These are phyloP conservation scores for Trametes coccinea DNA, from an alignment of 768 basidiomycete species.

Conservation along the genomic window DNA sequence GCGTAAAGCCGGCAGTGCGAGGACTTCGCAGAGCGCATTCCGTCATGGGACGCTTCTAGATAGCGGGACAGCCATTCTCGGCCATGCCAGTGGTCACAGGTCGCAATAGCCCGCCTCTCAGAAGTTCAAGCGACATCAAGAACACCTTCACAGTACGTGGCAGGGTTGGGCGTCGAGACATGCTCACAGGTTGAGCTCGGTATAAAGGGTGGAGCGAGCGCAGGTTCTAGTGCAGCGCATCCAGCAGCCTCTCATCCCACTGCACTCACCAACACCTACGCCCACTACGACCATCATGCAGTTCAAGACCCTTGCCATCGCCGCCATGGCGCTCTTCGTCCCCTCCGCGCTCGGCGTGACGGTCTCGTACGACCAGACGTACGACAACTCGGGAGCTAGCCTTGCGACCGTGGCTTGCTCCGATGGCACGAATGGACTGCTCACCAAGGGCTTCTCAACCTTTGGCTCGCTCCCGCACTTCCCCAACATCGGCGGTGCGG, in stretches of 20 bases:
- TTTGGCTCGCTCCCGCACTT: constrained; percentile 56
- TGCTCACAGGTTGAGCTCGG: not conserved
- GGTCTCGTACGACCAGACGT: constrained; percentile 47
- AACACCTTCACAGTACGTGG: not conserved
- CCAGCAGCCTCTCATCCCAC: no score
- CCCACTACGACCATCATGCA: constrained; percentile 13
- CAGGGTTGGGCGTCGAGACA: not conserved
- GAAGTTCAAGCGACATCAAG: constrained; percentile 1
- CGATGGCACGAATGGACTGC: constrained; percentile 38
- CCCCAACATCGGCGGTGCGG: constrained; percentile 59
- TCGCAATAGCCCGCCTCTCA: not conserved
- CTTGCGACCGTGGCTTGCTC: constrained; percentile 51
- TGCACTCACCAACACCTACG: no score
- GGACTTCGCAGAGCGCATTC: not conserved
- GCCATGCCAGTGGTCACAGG: constrained; percentile 3
- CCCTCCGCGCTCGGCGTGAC: constrained; percentile 22
- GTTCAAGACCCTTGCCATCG: constrained; percentile 20
- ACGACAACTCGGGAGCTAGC: constrained; percentile 44
- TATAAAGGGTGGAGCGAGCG: not conserved
- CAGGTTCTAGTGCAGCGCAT: no score
- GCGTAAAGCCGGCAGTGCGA: not conserved
- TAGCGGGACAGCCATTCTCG: not conserved
- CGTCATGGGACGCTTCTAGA: constrained; percentile 11
- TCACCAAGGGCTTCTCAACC: constrained; percentile 40
- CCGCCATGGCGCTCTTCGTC: constrained; percentile 19